Evolutionary conservation across 331 rosid species (phyloP), one percentile per base, ranked within the genome.

Genomic region (Malus hybrid): DNA sequence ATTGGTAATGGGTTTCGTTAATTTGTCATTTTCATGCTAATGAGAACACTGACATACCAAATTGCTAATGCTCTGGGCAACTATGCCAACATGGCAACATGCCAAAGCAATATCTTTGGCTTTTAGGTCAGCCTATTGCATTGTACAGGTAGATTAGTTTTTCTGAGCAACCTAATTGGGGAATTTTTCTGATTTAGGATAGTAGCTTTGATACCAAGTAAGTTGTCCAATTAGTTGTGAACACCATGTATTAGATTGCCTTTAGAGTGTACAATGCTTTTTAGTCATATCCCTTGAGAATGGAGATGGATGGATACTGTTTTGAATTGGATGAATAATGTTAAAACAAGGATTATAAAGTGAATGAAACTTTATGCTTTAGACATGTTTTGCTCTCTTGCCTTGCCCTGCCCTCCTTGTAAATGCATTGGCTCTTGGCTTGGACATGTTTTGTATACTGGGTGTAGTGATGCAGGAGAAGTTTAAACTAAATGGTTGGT

Each of bases 41-140:
- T 36, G 42, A 36, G 42, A 1, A 36, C 24, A 24, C 24, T 24
- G 24, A 24, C 3, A 36, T 2, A 36, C 42, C 42, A 36, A 34
- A 36, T 36, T 2, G 29, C 29, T 28, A 36, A 7, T 36, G 44
- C 44, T 8, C 44, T 7, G 11, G 11, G 11, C 44, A 36, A 36
- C 11, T 9, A 2, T 36, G 44, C 44, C 44, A 36, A 36, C 44
- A 2, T 36, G 44, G 44, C 42, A 36, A 36, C 42, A 8, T 36
- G 42, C 42, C 96, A 29, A 92, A 94, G 91, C 99, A 92, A 86
- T 92, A 94, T 85, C 93, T 89, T 84, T 96, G 96, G 27, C 97
- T 90, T 46, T 73, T 92, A 14, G 88, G 92, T 72, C 97, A 88
- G 85, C 96, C 99, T 8, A 88, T 94, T 80, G 99, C 99, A 44